phyloP scores from a whole-genome alignment of 1,284 basidiomycete species.

The Quambalaria eucalypti region DNA sequence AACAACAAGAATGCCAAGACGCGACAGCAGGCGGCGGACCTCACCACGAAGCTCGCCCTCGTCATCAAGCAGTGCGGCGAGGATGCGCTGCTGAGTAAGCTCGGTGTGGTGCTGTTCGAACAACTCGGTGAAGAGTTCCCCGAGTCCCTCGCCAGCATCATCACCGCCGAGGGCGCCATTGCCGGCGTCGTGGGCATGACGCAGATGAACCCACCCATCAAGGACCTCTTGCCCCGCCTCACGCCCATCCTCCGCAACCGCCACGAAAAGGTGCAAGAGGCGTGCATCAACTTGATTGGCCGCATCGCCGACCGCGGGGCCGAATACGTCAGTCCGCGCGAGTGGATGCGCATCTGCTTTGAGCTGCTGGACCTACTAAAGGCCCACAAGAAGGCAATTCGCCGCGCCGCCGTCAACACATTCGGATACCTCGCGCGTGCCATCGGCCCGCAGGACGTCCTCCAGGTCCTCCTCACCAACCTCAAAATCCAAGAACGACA shows the following conservation, averaged over 20 bases:
- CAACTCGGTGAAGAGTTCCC: conserved; percentile 99
- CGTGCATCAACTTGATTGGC: conserved; percentile 97
- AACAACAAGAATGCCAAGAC: conserved; percentile 99
- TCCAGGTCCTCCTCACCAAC: conserved; percentile 92
- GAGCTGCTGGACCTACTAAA: conserved; percentile 93
- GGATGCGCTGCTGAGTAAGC: conserved; percentile 86
- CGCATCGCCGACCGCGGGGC: conserved; percentile 98
- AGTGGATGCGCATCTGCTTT: conserved; percentile 99
- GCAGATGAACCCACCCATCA: conserved; percentile 98
- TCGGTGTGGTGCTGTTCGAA: conserved; percentile 93
- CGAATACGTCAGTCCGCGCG: conserved; percentile 92
- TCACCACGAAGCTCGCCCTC: conserved; percentile 85
- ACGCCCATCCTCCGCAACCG: conserved; percentile 96
- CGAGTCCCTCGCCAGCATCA: conserved; percentile 91
- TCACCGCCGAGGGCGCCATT: conserved; percentile 93
- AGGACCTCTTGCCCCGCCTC: conserved; percentile 96
- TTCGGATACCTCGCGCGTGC: conserved; percentile 99
- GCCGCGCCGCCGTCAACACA: conserved; percentile 96
- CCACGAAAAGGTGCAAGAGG: conserved; percentile 99
- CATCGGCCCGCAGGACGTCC: conserved; percentile 95
- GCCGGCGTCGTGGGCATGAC: conserved; percentile 99
- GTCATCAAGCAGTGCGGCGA: conserved; percentile 99
- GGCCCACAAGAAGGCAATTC: conserved; percentile 97
- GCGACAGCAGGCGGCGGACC: conserved; percentile 93
- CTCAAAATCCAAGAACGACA: conserved; percentile 97